These are phyloP conservation scores for Intubia oerlemansii DNA, from an alignment of 2,329 filamentous ascomycete genomes.

Conservation along the genomic window DNA sequence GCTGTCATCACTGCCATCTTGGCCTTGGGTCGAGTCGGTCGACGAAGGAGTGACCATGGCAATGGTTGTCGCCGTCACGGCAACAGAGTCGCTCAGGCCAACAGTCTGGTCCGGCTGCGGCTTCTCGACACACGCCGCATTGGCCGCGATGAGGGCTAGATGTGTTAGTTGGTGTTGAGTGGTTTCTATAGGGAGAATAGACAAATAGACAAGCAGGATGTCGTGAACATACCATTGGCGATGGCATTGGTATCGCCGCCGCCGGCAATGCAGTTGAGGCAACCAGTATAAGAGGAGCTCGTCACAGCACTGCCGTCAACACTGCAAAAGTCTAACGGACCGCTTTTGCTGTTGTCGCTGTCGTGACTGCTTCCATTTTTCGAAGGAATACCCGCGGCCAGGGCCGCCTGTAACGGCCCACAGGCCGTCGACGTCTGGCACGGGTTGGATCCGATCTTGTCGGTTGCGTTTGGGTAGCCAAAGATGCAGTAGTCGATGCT, in stretches of 20 bases:
- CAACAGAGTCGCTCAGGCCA: constrained; percentile 12
- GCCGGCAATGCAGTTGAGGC: constrained; percentile 23
- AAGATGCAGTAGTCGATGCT: constrained; percentile 30
- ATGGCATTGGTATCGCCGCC: constrained; percentile 20
- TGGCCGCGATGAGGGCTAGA: constrained; percentile 24
- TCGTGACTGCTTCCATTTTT: no score
- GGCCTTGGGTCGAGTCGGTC: no score
- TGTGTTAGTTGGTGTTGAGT: no score
- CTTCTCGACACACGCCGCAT: constrained; percentile 27
- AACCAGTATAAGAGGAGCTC: constrained; percentile 16
- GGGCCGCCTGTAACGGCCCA: constrained; percentile 18
- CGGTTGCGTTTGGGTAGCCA: constrained; percentile 25
- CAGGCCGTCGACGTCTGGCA: constrained; percentile 30
- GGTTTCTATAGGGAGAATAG: no score
- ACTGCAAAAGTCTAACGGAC: constrained; percentile 25
- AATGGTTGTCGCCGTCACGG: constrained; percentile 10
- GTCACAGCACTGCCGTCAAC: constrained; percentile 17
- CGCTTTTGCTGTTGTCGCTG: constrained; percentile 12
- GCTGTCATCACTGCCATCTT: no score
- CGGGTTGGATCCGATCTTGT: constrained; percentile 20
- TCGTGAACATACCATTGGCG: constrained; percentile 26
- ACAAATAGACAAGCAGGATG: constrained; percentile 7
- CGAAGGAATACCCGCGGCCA: constrained; percentile 21
- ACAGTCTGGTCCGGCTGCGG: constrained; percentile 13
- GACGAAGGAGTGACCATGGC: constrained; percentile 15